Evolutionary conservation across 2,329 filamentous ascomycete genomes (phyloP), one percentile per base, ranked within the genome.

Genomic region (Pestalotiopsis sp.): DNA sequence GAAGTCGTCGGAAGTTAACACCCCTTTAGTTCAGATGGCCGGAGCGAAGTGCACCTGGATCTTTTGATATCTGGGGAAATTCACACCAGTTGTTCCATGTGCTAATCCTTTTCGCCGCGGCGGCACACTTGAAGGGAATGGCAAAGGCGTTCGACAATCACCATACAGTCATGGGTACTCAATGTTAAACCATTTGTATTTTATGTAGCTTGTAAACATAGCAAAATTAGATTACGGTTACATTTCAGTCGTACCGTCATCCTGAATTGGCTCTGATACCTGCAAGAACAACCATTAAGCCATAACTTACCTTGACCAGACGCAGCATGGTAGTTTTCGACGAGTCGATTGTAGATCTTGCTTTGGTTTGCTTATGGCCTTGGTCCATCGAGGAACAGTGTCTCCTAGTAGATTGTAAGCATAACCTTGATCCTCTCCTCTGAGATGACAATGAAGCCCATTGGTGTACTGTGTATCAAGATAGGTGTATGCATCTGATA

Each of bases 11-110:
- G 2, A 66, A 41, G 23, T 64, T 59, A 36, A 64, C 39, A 20
- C 25, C 25, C 57, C 64, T 39, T 60, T 68, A 92, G 90, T 85
- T 88, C 66, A 91, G 96, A 49, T 90, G 95, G 80, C 96, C 96
- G 0, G 96, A 99, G 82, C 87, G 93, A 69, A 89, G 87, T 75
- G 87, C 83, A 59, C 96, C 95, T 0, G 93, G 94, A 1, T 84
- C 80, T 7, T 98, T 95, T 76, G 96, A 99, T 80, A 93, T 98
- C 65, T 93, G 93, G 88, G 95, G 96, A 49, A 94, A 91, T 77
- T 97, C 94, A 23, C 96, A 99, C 80, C 96, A 99, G 82, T 92
- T 99, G 72, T 99, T 99, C 79, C 96, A 99, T 82, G 84, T 97
- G 52, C 87, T 96, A 71, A 95, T 99, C 36, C 84, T 98, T 17